Percentiles rank a stretch among this genome's conserved stretches.
Conservation (phyloP, 306 rosid species). For the Dryas octopetala region DNA sequence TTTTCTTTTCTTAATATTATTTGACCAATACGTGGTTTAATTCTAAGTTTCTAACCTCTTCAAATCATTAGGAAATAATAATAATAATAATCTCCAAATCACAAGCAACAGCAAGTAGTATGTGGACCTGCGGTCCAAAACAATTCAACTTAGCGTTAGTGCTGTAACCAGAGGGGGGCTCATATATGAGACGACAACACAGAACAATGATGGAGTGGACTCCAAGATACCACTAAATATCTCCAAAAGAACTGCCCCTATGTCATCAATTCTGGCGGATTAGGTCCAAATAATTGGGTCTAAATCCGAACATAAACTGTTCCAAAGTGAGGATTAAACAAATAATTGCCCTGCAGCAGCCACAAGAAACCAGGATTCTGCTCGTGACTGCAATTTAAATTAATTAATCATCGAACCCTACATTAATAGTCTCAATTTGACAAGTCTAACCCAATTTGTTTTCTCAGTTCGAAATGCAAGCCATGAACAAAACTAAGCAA, state of each 20-base stretch:
- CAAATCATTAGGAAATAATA: neutral
- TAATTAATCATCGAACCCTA: neutral
- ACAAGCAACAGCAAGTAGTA: neutral
- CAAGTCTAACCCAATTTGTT: neutral
- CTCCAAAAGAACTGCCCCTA: neutral
- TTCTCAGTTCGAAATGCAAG: neutral
- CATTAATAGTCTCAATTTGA: neutral
- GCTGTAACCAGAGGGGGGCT: neutral
- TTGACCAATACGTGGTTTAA: neutral
- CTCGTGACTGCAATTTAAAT: conserved; percentile 2
- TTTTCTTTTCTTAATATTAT: neutral
- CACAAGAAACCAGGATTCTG: conserved; percentile 11
- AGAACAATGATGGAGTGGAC: conserved; percentile 5
- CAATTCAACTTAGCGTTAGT: conserved; percentile 7
- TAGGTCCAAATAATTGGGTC: conserved; percentile 2
- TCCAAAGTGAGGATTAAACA: neutral
- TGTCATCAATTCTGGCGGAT: conserved; percentile 16
- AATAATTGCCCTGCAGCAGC: conserved; percentile 2
- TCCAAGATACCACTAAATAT: conserved; percentile 8
- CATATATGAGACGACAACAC: neutral
- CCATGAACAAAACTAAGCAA: neutral
- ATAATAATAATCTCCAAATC: neutral
- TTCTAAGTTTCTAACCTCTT: neutral
- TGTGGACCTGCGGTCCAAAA: neutral
- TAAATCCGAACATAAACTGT: neutral